These are phyloP conservation scores for Syncephalastrum racemosum DNA, from an alignment of 371 early-diverging fungal species.

Conservation along the genomic window DNA sequence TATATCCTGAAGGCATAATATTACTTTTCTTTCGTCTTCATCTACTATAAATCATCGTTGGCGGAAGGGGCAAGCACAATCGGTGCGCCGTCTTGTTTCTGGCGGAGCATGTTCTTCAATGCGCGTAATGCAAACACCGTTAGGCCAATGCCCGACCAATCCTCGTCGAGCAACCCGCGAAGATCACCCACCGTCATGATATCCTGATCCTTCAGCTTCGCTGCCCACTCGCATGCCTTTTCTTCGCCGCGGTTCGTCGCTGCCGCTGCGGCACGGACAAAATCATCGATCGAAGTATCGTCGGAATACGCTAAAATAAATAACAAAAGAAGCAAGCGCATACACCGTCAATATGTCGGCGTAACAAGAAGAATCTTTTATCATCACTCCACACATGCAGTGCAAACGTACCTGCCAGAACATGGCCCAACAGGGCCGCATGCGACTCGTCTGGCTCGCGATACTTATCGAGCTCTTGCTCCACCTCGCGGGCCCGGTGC, in stretches of 20 bases:
- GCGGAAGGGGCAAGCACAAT: neutral
- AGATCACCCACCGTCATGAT: slow-evolving; percentile 82
- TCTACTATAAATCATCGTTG: neutral
- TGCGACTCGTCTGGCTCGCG: slow-evolving; percentile 6
- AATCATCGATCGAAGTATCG: slow-evolving; percentile 64
- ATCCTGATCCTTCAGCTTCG: slow-evolving; percentile 70
- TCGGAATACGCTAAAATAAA: slow-evolving; percentile 50
- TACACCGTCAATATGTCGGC: no score
- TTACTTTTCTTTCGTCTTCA: slow-evolving; percentile 4
- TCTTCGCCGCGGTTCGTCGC: slow-evolving; percentile 68
- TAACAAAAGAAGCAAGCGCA: no score
- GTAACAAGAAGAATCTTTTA: no score
- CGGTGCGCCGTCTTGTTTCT: slow-evolving; percentile 6
- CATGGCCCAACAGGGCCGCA: neutral
- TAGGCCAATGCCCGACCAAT: slow-evolving; percentile 74
- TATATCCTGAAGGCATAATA: neutral
- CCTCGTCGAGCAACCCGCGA: slow-evolving; percentile 73
- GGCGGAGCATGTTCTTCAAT: slow-evolving; percentile 69
- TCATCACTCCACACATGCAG: neutral
- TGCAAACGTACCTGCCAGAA: neutral
- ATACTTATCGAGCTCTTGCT: slow-evolving; percentile 23
- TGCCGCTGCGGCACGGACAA: slow-evolving; percentile 67
- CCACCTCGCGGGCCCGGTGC: slow-evolving; percentile 31
- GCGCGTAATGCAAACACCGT: slow-evolving; percentile 89
- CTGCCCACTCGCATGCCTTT: slow-evolving; percentile 76